Percentiles rank a stretch among this genome's conserved stretches.
phyloP scores from a whole-genome alignment of 176 grass and related monocot genomes.

The Melocanna baccifera region DNA sequence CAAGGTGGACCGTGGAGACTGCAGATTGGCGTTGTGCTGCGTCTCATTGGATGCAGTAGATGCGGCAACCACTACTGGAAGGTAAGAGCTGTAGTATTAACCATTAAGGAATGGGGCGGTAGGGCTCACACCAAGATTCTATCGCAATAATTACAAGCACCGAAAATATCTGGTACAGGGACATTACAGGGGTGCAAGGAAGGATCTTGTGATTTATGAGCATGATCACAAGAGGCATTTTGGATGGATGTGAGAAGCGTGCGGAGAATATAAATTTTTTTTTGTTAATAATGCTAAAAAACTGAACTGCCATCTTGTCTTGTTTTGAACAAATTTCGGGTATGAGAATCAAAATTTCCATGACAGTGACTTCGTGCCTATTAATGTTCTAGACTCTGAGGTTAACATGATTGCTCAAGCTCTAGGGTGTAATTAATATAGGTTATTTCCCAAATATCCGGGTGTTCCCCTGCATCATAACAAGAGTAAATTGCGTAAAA shows the following conservation, averaged over 20 bases:
- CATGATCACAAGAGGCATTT: neutral
- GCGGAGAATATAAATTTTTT: neutral
- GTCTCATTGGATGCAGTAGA: constrained; percentile 4
- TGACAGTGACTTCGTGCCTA: no score
- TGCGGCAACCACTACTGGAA: constrained; percentile 19
- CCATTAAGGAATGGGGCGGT: neutral
- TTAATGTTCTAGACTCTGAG: no score
- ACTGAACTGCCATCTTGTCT: no score
- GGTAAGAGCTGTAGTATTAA: neutral
- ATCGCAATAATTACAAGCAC: constrained; percentile 28
- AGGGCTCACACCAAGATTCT: constrained; percentile 21
- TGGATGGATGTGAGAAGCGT: neutral
- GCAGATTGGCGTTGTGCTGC: neutral
- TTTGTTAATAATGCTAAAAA: no score
- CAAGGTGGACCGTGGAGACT: neutral
- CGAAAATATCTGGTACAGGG: constrained; percentile 18
- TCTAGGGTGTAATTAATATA: no score
- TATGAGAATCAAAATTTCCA: no score
- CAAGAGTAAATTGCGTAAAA: no score
- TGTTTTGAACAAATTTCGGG: no score
- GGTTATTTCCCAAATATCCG: no score
- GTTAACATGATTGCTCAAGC: no score
- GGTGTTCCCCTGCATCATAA: no score
- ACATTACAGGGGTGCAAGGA: neutral
- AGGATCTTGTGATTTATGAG: neutral